A percentile compares a stretch with the other conserved stretches of the same genome.
Evolutionary conservation across 164 flowering plant species (phyloP).

Genomic region (Hamamelis virginiana): DNA sequence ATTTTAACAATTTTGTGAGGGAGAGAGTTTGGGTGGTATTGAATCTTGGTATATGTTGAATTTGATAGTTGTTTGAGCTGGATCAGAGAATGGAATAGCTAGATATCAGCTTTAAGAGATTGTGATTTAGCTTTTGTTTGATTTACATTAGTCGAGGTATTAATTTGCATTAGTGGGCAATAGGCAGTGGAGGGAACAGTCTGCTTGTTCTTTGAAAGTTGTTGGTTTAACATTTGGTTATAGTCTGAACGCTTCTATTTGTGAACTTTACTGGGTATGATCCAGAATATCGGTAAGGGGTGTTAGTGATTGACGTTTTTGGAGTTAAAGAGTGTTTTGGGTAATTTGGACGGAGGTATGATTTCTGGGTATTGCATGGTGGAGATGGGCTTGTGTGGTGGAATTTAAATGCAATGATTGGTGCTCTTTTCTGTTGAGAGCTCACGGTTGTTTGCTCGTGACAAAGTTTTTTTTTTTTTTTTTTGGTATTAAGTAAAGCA

Average conservation of each 20-base stretch:
- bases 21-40: not conserved
- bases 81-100: not conserved
- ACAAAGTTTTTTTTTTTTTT: not conserved
- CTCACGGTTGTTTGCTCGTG: not conserved
- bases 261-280: not conserved
- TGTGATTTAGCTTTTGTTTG: not conserved
- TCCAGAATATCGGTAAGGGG: not conserved
- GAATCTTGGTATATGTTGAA: not conserved
- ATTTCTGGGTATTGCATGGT: not conserved
- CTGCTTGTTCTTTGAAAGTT: not conserved
- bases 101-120: not conserved
- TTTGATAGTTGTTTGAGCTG: slow-evolving; percentile 1
- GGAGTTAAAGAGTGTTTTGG: too few relatives aligned
- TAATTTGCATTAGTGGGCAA: not conserved
- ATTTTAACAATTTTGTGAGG: not conserved
- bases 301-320: not conserved
- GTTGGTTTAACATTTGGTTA: slow-evolving; percentile 3
- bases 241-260: not conserved
- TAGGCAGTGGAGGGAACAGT: slow-evolving; percentile 3
- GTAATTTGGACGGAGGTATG: not conserved
- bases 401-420: not conserved
- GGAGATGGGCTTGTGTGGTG: not conserved
- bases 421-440: not conserved
- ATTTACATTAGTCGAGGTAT: not conserved
- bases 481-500: slow-evolving; percentile 1